Evolutionary conservation across 257 asterid genomes (phyloP).

Genomic region (Fraxinus quadrangulata): DNA sequence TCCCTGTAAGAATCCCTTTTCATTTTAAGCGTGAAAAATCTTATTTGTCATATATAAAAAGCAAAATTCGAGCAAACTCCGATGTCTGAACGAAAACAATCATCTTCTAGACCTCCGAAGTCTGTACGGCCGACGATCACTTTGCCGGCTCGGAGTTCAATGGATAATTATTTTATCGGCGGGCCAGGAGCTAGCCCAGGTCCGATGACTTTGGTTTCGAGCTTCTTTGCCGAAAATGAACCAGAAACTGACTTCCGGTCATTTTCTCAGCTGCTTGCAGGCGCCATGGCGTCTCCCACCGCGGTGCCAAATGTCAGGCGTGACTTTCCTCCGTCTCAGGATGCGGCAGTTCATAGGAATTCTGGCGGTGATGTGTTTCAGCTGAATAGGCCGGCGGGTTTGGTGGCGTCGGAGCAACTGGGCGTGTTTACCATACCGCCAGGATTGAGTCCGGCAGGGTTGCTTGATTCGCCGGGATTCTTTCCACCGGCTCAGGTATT

Average conservation of each 20-base stretch:
- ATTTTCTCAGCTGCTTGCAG: conserved; percentile 79
- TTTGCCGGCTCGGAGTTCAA: conserved; percentile 53
- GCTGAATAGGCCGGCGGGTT: conserved; percentile 58
- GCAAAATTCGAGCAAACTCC: conserved; percentile 25
- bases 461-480: conserved; percentile 74
- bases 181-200: conserved; percentile 69
- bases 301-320: conserved; percentile 30
- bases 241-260: conserved; percentile 66
- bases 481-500: conserved; percentile 65
- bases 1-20: not conserved
- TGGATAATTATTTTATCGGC: conserved; percentile 48
- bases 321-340: conserved; percentile 22
- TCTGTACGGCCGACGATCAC: conserved; percentile 51
- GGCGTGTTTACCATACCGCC: conserved; percentile 65
- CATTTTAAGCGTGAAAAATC: not conserved
- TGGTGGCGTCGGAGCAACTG: conserved; percentile 48
- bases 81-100: conserved; percentile 53
- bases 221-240: conserved; percentile 72
- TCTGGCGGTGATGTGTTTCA: conserved; percentile 36
- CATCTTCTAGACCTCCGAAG: conserved; percentile 36
- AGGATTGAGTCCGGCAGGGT: conserved; percentile 69
- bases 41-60: not conserved
- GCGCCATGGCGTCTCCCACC: conserved; percentile 48
- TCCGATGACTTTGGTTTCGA: conserved; percentile 75
- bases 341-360: conserved; percentile 22